Evolutionary conservation across 257 asterid genomes (phyloP), one percentile per base, ranked within the genome.

Genomic region (Capsicum baccatum): DNA sequence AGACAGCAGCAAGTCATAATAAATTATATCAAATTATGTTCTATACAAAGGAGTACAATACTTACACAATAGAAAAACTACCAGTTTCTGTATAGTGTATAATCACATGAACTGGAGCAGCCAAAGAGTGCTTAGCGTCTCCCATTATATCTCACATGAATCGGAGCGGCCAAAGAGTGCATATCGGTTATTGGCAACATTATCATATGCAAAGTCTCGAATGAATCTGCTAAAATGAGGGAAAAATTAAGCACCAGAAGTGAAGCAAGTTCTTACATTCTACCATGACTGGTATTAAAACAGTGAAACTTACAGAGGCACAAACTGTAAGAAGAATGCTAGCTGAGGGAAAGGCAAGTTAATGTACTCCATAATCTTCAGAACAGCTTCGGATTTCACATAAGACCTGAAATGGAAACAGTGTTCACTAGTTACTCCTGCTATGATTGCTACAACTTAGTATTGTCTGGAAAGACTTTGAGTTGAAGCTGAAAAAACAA

Each of bases 301-400:
- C 9, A 64, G 44, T 44, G 9, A 55, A 84, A 86, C 98, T 91
- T 87, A 94, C 99, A 94, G 79, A n/a, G 99, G 97, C 73, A 94
- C 87, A 79, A 94, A 89, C 50, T 93, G 93, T 85, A 94, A 85
- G 81, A 93, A 85, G 86, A 94, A 85, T 1, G 98, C 97, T 16
- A 95, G 88, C 88, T 93, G 97, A 1, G 99, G 99, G 84, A 94
- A 93, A 37, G 98, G 97, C 82, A 91, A 83, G 90, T 94, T 66
- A 82, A 94, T 93, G 88, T 96, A 91, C 82, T 96, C 92, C 98
- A 94, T 94, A 73, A 94, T 94, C 94, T 92, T 96, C 82, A 96
- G 82, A 19, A 94, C 99, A 79, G 98, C 99, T 74, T 94, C 95
- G 62, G 98, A 96, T 89, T 94, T 96, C 80, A 96, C 90, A 79